These are phyloP conservation scores for Volutella citrinella DNA, from an alignment of 2,329 filamentous ascomycete species.

Conservation along the genomic window DNA sequence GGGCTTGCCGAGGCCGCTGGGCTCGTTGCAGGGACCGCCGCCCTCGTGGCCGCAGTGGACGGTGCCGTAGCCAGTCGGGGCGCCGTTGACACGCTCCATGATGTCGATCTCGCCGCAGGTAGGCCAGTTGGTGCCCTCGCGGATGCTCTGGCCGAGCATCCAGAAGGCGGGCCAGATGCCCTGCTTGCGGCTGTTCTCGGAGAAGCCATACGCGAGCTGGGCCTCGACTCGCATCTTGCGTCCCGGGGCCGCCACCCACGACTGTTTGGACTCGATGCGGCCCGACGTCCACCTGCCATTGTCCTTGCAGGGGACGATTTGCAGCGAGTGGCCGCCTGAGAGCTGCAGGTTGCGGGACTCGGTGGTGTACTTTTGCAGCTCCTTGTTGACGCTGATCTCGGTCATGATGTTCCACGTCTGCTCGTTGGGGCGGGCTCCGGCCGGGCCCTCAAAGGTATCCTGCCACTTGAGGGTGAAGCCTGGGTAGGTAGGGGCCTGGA, in stretches of 20 bases:
- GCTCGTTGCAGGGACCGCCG: constrained; percentile 48
- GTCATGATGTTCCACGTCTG: constrained; percentile 44
- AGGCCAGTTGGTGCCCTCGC: constrained; percentile 19
- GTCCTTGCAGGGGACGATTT: constrained; percentile 46
- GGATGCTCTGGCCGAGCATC: constrained; percentile 21
- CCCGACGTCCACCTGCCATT: constrained; percentile 47
- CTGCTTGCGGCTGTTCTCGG: constrained; percentile 34
- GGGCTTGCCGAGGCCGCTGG: constrained; percentile 35
- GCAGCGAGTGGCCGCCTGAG: constrained; percentile 48
- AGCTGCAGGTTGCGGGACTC: constrained; percentile 46
- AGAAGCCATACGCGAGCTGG: constrained; percentile 41
- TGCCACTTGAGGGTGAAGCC: constrained; percentile 44
- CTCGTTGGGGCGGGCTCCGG: constrained; percentile 35
- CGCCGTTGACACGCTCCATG: constrained; percentile 17
- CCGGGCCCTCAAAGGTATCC: constrained; percentile 41
- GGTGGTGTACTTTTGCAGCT: constrained; percentile 45
- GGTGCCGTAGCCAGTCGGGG: constrained; percentile 32
- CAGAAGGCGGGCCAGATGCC: constrained; percentile 36
- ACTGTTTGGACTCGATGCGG: constrained; percentile 45
- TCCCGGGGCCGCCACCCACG: constrained; percentile 42
- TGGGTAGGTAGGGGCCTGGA: constrained; percentile 34
- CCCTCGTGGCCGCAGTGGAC: constrained; percentile 43
- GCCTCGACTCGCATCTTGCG: constrained; percentile 42
- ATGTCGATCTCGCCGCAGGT: constrained; percentile 20
- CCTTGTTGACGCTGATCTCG: constrained; percentile 46